These are phyloP conservation scores for Mycena epipterygia DNA, from an alignment of 768 basidiomycete genomes.

Conservation along the genomic window DNA sequence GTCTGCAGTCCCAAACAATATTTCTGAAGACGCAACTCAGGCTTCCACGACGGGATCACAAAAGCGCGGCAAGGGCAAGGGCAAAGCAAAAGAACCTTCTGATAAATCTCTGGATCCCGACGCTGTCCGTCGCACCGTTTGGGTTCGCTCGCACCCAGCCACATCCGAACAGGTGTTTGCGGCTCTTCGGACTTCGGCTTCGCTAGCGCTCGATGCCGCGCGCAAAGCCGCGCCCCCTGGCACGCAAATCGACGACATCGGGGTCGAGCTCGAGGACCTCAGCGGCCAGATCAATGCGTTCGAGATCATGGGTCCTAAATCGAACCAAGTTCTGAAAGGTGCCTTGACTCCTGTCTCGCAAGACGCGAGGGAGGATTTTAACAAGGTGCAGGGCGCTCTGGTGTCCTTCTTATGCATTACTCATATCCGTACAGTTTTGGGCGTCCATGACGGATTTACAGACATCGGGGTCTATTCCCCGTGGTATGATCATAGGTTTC, in stretches of 20 bases:
- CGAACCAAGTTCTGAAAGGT: conserved; percentile 80
- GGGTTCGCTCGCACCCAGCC: conserved; percentile 87
- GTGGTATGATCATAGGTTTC: conserved; percentile 84
- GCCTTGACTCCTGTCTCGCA: conserved; percentile 64
- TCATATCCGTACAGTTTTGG: conserved; percentile 70
- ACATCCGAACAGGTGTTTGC: conserved; percentile 70
- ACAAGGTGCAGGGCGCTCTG: conserved; percentile 57
- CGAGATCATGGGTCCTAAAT: conserved; percentile 91
- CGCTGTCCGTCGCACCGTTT: conserved; percentile 60
- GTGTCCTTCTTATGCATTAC: not conserved
- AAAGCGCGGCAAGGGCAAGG: conserved; percentile 46
- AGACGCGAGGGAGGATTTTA: conserved; percentile 68
- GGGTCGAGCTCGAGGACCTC: conserved; percentile 79
- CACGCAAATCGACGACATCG: conserved; percentile 43
- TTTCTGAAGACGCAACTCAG: conserved; percentile 25
- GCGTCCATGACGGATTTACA: conserved; percentile 69
- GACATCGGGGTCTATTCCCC: conserved; percentile 75
- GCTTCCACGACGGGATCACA: conserved; percentile 13
- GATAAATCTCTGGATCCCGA: conserved; percentile 18
- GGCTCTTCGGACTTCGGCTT: conserved; percentile 65
- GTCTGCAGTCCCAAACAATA: conserved; percentile 16
- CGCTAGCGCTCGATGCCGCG: conserved; percentile 58
- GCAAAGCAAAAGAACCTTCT: conserved; percentile 45
- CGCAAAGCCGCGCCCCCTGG: conserved; percentile 38
- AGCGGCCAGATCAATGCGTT: conserved; percentile 82